These are phyloP conservation scores for Phytopythium helicoides DNA, from an alignment of 352 stramenopile genomes.

Conservation along the genomic window DNA sequence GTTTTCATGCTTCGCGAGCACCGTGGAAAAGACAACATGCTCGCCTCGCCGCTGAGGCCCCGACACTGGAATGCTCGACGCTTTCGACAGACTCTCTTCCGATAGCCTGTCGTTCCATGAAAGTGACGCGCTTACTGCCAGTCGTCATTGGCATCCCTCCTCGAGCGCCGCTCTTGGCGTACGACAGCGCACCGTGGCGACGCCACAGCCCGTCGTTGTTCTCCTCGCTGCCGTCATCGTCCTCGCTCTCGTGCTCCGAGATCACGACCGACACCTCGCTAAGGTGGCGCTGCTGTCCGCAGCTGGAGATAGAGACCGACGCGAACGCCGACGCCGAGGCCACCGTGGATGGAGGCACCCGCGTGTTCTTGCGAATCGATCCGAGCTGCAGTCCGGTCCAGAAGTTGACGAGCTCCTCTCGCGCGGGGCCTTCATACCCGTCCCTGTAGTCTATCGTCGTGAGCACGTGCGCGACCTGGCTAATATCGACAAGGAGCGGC, in stretches of 20 bases:
- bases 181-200: conserved; percentile 1
- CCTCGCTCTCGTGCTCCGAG: conserved; percentile 40
- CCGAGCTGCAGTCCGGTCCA: conserved; percentile 36
- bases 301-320: background rate
- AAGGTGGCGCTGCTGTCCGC: conserved; percentile 12
- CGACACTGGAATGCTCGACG: conserved; percentile 46
- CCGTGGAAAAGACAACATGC: conserved; percentile 65
- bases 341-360: background rate
- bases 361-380: conserved; percentile 6
- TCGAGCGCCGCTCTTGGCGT: background rate
- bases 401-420: conserved; percentile 47
- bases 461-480: conserved; percentile 73
- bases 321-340: background rate
- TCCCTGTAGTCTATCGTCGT: conserved; percentile 73
- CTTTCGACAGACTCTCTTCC: conserved; percentile 37
- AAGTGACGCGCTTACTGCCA: conserved; percentile 11
- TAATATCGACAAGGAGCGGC: conserved; percentile 65
- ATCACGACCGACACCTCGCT: conserved; percentile 32
- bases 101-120: conserved; percentile 31
- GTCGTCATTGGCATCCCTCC: conserved; percentile 26
- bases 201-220: conserved; percentile 14
- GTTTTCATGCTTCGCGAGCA: conserved; percentile 45
- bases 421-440: conserved; percentile 41
- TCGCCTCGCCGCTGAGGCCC: conserved; percentile 31
- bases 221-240: conserved; percentile 15